Base-by-base conservation (phyloP, 1,284 basidiomycete genomes). In the Amylostereum chailletii region DNA sequence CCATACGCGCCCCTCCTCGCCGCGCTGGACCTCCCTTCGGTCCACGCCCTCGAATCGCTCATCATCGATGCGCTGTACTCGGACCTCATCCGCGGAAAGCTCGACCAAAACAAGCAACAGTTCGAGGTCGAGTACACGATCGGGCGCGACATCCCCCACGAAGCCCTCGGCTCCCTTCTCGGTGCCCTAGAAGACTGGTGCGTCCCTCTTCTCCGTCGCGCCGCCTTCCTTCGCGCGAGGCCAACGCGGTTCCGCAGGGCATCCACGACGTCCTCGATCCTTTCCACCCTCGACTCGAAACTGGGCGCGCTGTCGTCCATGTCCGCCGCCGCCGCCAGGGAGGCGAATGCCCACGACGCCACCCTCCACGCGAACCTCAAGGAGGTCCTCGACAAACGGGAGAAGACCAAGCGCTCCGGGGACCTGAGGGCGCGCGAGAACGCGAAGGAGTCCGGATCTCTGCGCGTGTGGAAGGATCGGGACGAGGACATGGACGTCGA, bases 11-110 rank as follows among this genome's bases (percentile, higher is more conserved):
- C 75, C 41, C 74, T 94, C 1, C 75, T 88, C 9, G 61, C 74
- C 47, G 71, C 75, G 1, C 77, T 97, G 19, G 76, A 89, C 43
- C 76, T 93, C 62, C 72, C 78, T 2, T 83, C 77, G 1, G 81
- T 91, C 48, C 82, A 91, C 46, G 87, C 90, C 55, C 79, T 98
- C 3, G 95, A 98, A 64, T 94, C 97, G 65, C 77, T 96, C 55
- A 88, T 97, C 64, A 97, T 99, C 64, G 94, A 97, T 59, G 84
- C 86, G 6, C 91, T 97, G 62, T 98, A 97, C 65, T 81, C 90
- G 37, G 87, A 90, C 58, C 72, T 97, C 44, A 75, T 98, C 38
- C 79, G 81, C 42, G 94, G 91, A 8, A 93, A 90, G 59, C 82
- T 99, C 45, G 90, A 97, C 65, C 94, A 97, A 68, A 89, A 90